phyloP scores from a whole-genome alignment of 2,329 filamentous ascomycete genomes.

The Paraphoma chrysanthemicola region DNA sequence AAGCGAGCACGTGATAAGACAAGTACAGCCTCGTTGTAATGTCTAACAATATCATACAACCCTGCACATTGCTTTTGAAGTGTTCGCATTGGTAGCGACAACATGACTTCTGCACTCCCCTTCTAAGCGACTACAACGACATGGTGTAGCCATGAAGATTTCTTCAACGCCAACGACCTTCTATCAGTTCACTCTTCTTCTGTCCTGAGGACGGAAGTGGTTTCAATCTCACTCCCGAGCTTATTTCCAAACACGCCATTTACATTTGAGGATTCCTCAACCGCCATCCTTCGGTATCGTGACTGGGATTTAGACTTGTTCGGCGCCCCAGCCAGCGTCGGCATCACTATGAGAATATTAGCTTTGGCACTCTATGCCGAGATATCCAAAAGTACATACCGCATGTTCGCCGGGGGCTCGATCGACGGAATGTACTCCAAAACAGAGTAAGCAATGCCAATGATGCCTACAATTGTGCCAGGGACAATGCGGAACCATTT shows the following conservation, averaged over 20 bases:
- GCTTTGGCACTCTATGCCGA: too few species aligned
- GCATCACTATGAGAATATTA: conserved; percentile 50
- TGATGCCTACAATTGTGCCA: conserved; percentile 76
- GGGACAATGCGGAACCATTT: conserved; percentile 73
- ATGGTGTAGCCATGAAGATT: background rate
- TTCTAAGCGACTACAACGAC: background rate
- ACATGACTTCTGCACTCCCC: background rate
- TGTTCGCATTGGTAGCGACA: background rate
- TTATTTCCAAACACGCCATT: background rate
- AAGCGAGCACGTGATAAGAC: conserved; percentile 24
- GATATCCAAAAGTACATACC: conserved; percentile 36
- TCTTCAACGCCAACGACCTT: background rate
- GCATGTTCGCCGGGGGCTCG: conserved; percentile 62
- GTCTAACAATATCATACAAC: conserved; percentile 19
- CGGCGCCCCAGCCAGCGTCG: conserved; percentile 60
- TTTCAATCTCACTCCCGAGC: background rate
- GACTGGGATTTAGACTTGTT: conserved; percentile 54
- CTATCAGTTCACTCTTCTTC: background rate
- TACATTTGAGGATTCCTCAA: conserved; percentile 19
- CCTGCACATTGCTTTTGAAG: background rate
- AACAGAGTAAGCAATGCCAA: conserved; percentile 76
- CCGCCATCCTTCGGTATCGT: conserved; percentile 29
- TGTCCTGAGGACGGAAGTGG: background rate
- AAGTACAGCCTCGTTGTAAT: conserved; percentile 6
- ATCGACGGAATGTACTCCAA: conserved; percentile 60